Base-by-base conservation (phyloP, 2,329 filamentous ascomycete species). In the Colletotrichum sp. region DNA sequence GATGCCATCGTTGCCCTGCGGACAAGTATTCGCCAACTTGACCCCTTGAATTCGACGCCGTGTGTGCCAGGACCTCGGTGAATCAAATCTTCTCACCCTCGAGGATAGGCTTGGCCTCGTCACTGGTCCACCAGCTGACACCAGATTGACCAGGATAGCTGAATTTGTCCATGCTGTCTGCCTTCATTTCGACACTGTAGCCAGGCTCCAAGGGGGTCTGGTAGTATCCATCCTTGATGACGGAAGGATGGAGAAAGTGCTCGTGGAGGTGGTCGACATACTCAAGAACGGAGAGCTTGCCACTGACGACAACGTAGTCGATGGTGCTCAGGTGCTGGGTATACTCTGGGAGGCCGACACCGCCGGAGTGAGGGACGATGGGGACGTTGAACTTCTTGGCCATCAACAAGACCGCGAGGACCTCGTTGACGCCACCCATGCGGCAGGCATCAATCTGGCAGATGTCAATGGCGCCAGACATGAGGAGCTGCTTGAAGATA, bases 241-340 rank as follows among this genome's bases (percentile, higher is more conserved):
- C 90, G 3, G 92, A 91, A 1, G 96, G 96, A 84, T 98, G 91
- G 82, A 95, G 88, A 84, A 98, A 98, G 87, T 98, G 96, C 90
- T 98, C 96, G 85, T 98, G 96, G 81, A 98, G 86, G 85, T 98
- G 95, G 83, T 98, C 96, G 28, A 98, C 95, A 85, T 96, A 98
- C 88, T 98, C 96, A 73, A 98, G 88, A 63, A 98, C 92, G 28
- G 93, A 95, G 82, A 92, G 90, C 89, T 96, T 95, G 21, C 95
- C 96, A 77, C 90, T 94, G 2, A 98, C 95, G 60, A 93, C 94
- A 5, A 98, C 95, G 81, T 98, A 98, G 86, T 98, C 96, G 79
- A 98, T 97, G 16, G 95, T 98, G 85, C 93, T 95, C 77, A 98
- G 86, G 86, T 98, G 96, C 88, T 98, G 95, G 0, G 96, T 98